Conservation (phyloP, 257 asterid species). For the Solanum etuberosum region DNA sequence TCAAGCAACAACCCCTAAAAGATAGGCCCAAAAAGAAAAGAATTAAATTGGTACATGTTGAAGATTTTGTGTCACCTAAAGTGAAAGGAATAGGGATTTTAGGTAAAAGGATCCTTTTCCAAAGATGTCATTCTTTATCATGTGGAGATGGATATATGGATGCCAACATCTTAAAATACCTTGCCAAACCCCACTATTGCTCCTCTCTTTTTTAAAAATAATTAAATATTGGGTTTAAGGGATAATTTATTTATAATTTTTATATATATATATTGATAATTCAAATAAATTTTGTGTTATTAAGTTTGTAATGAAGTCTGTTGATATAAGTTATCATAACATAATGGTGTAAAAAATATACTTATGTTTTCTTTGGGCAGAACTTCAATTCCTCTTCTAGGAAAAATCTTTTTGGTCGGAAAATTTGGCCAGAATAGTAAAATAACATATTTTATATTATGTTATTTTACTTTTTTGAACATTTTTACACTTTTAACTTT, state of each 20-base stretch:
- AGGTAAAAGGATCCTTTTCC: constrained; percentile 11
- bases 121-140: background rate
- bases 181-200: background rate
- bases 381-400: background rate
- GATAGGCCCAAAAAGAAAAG: background rate
- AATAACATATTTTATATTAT: too few relatives aligned
- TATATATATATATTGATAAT: background rate
- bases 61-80: constrained; percentile 35
- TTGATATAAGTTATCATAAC: background rate
- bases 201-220: too few relatives aligned
- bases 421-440: too few relatives aligned
- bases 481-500: too few relatives aligned
- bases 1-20: background rate
- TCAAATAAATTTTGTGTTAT: background rate
- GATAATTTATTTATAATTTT: background rate
- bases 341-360: background rate
- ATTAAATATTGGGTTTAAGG: background rate
- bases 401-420: too few relatives aligned
- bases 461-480: too few relatives aligned
- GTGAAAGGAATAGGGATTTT: constrained; percentile 12
- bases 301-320: background rate
- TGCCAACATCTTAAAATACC: constrained; percentile 6
- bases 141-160: background rate
- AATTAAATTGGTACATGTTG: background rate
- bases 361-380: background rate